Evolutionary conservation across 106 monocot genomes (phyloP), one percentile per base, ranked within the genome.

Genomic region (Narthecium ossifragum): DNA sequence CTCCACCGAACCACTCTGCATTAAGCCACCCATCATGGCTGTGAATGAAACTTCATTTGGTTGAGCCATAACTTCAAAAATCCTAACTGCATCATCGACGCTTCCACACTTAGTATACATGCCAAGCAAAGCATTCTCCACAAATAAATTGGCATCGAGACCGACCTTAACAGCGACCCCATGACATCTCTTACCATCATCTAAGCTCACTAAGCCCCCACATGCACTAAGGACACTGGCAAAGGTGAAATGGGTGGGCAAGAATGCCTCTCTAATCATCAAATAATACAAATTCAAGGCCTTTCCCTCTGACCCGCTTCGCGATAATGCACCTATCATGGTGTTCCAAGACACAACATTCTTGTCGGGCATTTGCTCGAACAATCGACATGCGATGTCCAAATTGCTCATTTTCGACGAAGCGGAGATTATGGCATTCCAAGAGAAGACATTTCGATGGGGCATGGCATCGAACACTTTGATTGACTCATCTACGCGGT

Each of bases 41-140:
- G 89, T 94, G 68, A 94, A 83, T 3, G 94, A 77, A 15, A 94
- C 94, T 61, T 89, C 94, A 38, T 86, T 94, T 9, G 77, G 85
- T 2, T 52, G 36, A 34, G 39, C 24, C 68, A 94, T 80, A 9
- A 34, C 61, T 22, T 86, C 75, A 33, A 94, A 94, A 21, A 86
- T 46, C 67, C 25, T 69, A 8, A 73, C n/a, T n/a, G 85, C 94
- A 26, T 77, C 74, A 2, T 38, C 30, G 21, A 75, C 36, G 21
- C 68, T 24, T 38, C 80, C 74, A 29, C 85, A 94, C 50, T 86
- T 94, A 0, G 58, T 30, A 46, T 94, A 89, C 85, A 94, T 78
- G 2, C 75, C 85, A 21, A 89, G 70, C 62, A 94, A 61, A 0
- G 85, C 73, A 60, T 94, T 94, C 62, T 80, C 85, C 28, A 89